Percentiles rank a stretch among this genome's conserved stretches.
phyloP scores from a whole-genome alignment of 1,284 basidiomycete species.

The Trichosporon sp. region DNA sequence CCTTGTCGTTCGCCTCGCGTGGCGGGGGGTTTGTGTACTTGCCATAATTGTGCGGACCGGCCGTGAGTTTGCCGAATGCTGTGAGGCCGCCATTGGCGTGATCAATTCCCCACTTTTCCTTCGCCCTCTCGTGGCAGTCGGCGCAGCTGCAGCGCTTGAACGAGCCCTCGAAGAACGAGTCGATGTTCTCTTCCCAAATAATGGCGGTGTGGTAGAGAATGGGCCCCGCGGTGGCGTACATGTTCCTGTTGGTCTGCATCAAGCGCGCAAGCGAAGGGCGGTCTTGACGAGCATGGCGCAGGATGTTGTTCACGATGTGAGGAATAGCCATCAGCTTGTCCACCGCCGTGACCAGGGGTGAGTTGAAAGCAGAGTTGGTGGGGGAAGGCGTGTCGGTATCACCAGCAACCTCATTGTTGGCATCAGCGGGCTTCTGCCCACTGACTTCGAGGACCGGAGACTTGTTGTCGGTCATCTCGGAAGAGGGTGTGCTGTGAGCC shows the following conservation, averaged over 20 bases:
- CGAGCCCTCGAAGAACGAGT: not conserved
- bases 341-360: not conserved
- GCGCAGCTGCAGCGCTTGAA: not conserved
- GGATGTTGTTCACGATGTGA: constrained; percentile 24
- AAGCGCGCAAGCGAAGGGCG: constrained; percentile 24
- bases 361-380: too few species aligned
- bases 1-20: not conserved
- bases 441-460: too few species aligned
- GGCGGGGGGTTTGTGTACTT: not conserved
- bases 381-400: too few species aligned
- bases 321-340: constrained; percentile 4
- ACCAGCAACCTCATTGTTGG: too few species aligned
- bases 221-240: constrained; percentile 21
- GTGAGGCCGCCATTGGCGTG: too few species aligned
- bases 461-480: too few species aligned
- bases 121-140: not conserved
- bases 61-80: too few species aligned
- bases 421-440: too few species aligned
- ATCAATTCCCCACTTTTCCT: too few species aligned
- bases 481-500: too few species aligned
- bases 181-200: constrained; percentile 13
- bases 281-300: constrained; percentile 22
- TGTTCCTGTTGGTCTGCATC: constrained; percentile 27
- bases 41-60: too few species aligned
- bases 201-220: constrained; percentile 26